Base-by-base conservation (phyloP, 805 yeast species). In the Pichia manshurica region DNA sequence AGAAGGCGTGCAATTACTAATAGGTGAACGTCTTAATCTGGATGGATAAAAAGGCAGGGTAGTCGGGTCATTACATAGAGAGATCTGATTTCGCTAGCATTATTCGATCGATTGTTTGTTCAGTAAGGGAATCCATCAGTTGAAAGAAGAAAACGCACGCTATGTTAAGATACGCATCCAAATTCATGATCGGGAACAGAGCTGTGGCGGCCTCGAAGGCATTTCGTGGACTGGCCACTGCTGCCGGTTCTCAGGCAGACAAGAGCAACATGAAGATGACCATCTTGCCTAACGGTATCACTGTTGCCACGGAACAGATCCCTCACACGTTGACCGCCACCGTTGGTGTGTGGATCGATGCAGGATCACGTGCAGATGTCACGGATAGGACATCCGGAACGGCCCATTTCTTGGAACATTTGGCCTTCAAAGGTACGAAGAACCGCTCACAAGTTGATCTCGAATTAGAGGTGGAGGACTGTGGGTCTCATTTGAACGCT, bases 401-500 rank as follows among this genome's bases (percentile, higher is more conserved):
- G 7, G 99, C 99, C 0, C 99, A 93, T 69, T 93, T 93, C 64
- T 70, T 93, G 49, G 99, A 93, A 67, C 99, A 93, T 68, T 73
- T 93, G 61, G 95, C 98, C 9, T 93, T 93, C 73, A 93, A 93
- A 65, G 99, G 99, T 21, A 93, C 99, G 13, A 67, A 74, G 46
- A 75, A 74, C 48, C 78, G 99, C 64, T 70, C 87, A 12, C 98
- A 93, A 70, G 72, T 81, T 48, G 80, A 81, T 50, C 73, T 93
- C 48, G 99, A 93, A 67, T 71, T 90, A 40, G 98, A 93, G 68
- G 87, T 93, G 49, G 99, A 93, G 67, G 85, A 93, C 70, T 78
- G 90, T 59, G 99, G 99, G 4, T 88, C 96, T 22, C 99, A 93
- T 69, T 78, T 93, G 60, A 93, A 95, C 64, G 99, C 99, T n/a